Conservation (phyloP, 2,329 filamentous ascomycete genomes). For the Zymoseptoria pseudotritici region DNA sequence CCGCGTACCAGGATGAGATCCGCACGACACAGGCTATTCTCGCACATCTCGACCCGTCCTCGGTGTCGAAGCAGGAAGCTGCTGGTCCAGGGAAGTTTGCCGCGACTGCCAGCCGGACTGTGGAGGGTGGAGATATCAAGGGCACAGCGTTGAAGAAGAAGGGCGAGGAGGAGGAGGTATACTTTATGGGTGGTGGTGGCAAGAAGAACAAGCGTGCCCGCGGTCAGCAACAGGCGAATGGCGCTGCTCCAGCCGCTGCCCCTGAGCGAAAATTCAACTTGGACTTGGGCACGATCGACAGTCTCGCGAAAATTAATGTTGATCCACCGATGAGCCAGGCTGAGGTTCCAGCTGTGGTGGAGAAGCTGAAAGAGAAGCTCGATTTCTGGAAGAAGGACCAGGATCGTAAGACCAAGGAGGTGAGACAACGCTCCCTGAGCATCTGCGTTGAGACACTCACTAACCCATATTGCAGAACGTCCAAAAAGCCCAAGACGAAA, state of each 20-base stretch:
- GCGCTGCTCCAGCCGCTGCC: slow-evolving; percentile 43
- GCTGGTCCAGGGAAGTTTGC: slow-evolving; percentile 60
- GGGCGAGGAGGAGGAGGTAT: slow-evolving; percentile 70
- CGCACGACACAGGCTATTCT: slow-evolving; percentile 80
- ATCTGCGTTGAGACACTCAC: neutral
- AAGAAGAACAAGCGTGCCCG: slow-evolving; percentile 77
- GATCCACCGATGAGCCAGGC: slow-evolving; percentile 80
- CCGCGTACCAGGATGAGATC: slow-evolving; percentile 89
- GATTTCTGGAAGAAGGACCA: slow-evolving; percentile 88
- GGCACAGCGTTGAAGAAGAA: slow-evolving; percentile 81
- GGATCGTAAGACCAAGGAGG: slow-evolving; percentile 79
- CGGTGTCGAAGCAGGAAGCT: slow-evolving; percentile 55
- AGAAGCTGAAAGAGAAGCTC: slow-evolving; percentile 90
- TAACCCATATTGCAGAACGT: slow-evolving; percentile 63
- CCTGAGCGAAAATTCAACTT: slow-evolving; percentile 65
- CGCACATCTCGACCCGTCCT: slow-evolving; percentile 78
- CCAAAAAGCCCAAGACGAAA: slow-evolving; percentile 91
- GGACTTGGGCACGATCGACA: slow-evolving; percentile 84
- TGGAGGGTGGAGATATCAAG: slow-evolving; percentile 78
- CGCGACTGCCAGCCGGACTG: slow-evolving; percentile 71
- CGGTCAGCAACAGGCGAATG: slow-evolving; percentile 68
- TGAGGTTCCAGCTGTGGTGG: slow-evolving; percentile 69
- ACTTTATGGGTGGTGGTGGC: slow-evolving; percentile 63
- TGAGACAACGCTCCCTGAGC: slow-evolving; percentile 43
- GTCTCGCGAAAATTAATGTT: slow-evolving; percentile 75